phyloP scores from a whole-genome alignment of 1,284 basidiomycete genomes.

The Trichosporon asahii region DNA sequence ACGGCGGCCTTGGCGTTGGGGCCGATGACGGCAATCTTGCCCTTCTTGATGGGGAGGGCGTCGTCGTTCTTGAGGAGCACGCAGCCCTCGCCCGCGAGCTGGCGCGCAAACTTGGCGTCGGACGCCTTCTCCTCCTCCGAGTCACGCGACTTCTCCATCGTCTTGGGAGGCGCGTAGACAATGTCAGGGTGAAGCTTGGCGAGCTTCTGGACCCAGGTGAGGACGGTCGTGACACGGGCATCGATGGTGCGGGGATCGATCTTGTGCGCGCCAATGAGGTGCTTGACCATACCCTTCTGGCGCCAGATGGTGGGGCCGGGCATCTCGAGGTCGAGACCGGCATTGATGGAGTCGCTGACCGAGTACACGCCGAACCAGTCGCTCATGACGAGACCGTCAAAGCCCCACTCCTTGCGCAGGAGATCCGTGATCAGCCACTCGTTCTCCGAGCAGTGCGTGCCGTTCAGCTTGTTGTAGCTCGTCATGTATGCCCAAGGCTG shows the following conservation, averaged over 20 bases:
- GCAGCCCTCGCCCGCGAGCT: conserved; percentile 56
- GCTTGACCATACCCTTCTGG: conserved; percentile 53
- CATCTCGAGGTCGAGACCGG: conserved; percentile 61
- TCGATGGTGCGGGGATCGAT: conserved; percentile 32
- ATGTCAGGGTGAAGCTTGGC: conserved; percentile 29
- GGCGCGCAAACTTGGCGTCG: conserved; percentile 31
- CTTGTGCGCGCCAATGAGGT: conserved; percentile 62
- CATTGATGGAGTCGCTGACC: conserved; percentile 63
- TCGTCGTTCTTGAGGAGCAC: conserved; percentile 57
- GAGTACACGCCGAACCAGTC: conserved; percentile 62
- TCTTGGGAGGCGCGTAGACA: conserved; percentile 26
- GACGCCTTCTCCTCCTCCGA: conserved; percentile 17
- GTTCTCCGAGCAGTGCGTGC: conserved; percentile 68
- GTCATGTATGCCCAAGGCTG: conserved; percentile 51
- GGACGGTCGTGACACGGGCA: conserved; percentile 43
- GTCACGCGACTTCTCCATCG: conserved; percentile 29
- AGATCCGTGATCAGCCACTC: conserved; percentile 54
- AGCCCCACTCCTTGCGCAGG: conserved; percentile 63
- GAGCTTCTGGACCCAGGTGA: conserved; percentile 33
- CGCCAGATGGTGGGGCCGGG: conserved; percentile 33
- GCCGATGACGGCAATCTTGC: conserved; percentile 58
- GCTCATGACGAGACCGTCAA: conserved; percentile 64
- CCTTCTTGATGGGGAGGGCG: conserved; percentile 31
- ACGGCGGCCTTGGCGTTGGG: conserved; percentile 59
- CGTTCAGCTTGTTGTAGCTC: conserved; percentile 60